Base-by-base conservation (phyloP, 1,284 basidiomycete genomes). In the Trametes sp. region DNA sequence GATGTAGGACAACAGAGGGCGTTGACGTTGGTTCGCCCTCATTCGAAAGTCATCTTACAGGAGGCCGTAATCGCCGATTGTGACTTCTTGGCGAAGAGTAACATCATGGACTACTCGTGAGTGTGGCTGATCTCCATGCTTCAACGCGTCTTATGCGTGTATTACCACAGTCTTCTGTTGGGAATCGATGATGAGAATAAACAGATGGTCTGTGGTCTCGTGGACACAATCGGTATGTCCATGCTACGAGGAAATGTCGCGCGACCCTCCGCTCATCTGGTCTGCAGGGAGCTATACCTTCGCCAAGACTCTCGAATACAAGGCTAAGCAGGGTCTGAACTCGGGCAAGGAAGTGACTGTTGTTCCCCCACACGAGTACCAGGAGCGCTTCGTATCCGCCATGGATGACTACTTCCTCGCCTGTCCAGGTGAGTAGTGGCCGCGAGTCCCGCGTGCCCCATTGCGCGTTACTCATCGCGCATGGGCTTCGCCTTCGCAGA, bases 31-130 rank as follows among this genome's bases (percentile, higher is more conserved):
- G 81, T 93, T 19, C 83, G 83, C 35, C 88, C 90, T 0, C 83
- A 92, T 70, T 91, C 89, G 6, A 92, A 91, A 70, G 75, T 83
- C 23, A 81, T 92, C 19, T 77, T 93, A 3, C 81, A 82, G 46
- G 88, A 90, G 67, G 90, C 90, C 0, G 80, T 93, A 62, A 82
- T 77, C 67, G 82, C 78, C 53, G 92, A 93, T 70, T 87, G 88
- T 7, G 88, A 88, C 10, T 94, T 90, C 70, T 78, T 94, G 45
- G 82, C 88, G 0, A 83, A 77, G 68, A 89, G 88, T 69, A 91
- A 91, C 64, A 91, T 93, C 69, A 93, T 93, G 90, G 92, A 94
- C 70, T 94, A 93, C 69, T 92, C 90, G 84, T 90, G 74, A 21
- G 79, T 78, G 1, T 49, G 2, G 69, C 38, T 81, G 42, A 70